Conservation (phyloP, 2,329 filamentous ascomycete species). For the Diaporthe vaccinii region DNA sequence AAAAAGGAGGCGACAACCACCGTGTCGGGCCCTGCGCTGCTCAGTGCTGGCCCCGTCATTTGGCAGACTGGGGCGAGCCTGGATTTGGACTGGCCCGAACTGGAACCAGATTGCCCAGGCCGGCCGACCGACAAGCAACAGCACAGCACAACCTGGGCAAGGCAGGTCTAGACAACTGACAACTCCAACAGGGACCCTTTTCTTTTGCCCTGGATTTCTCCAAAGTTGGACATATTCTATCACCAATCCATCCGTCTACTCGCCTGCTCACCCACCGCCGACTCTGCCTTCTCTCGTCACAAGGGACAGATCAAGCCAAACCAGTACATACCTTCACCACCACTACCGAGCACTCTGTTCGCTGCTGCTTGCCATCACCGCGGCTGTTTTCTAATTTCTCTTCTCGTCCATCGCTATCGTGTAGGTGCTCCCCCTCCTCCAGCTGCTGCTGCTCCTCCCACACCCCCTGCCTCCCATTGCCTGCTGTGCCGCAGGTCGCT, state of each 20-base stretch:
- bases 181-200: conserved; percentile 26
- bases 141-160: conserved; percentile 16
- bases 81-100: conserved; percentile 28
- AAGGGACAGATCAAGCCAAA: conserved; percentile 10
- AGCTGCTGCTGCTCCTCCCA: not conserved
- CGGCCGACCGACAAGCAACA: conserved; percentile 28
- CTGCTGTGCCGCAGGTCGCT: conserved; percentile 9
- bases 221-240: conserved; percentile 25
- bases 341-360: not conserved
- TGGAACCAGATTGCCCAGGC: conserved; percentile 25
- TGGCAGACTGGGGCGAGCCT: conserved; percentile 28
- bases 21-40: conserved; percentile 28
- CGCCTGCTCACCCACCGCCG: not conserved
- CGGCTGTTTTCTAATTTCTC: conserved; percentile 28
- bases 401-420: conserved; percentile 41
- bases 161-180: conserved; percentile 18
- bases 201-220: conserved; percentile 5
- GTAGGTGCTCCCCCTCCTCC: conserved; percentile 33
- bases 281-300: conserved; percentile 4
- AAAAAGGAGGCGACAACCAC: conserved; percentile 38
- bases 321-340: conserved; percentile 2
- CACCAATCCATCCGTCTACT: conserved; percentile 2
- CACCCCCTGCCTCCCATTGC: not conserved
- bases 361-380: conserved; percentile 4
- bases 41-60: conserved; percentile 31